phyloP scores from a whole-genome alignment of 2,329 filamentous ascomycete species.

The Trichoderma asperellum region DNA sequence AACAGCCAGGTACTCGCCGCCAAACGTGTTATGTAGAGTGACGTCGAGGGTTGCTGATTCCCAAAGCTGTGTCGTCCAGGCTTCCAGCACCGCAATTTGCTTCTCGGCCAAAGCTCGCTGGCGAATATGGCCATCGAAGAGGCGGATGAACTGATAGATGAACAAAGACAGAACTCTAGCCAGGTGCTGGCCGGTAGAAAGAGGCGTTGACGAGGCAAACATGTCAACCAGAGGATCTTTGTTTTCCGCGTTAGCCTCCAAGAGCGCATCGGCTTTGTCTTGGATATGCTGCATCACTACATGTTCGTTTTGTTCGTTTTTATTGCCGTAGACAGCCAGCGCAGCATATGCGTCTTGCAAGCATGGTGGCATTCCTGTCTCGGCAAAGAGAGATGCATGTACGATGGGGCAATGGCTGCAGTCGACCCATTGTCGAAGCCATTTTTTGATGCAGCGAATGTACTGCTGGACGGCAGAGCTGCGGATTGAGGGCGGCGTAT shows the following conservation, averaged over 20 bases:
- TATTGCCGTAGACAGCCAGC: slow-evolving; percentile 35
- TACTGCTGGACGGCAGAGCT: slow-evolving; percentile 35
- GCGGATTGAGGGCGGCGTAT: slow-evolving; percentile 11
- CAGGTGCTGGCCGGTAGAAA: slow-evolving; percentile 30
- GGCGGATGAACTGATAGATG: slow-evolving; percentile 34
- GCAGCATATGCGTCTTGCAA: slow-evolving; percentile 39
- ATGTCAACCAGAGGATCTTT: background rate
- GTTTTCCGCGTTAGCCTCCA: background rate
- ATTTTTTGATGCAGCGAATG: slow-evolving; percentile 34
- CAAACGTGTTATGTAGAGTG: slow-evolving; percentile 30
- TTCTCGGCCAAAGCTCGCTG: slow-evolving; percentile 34
- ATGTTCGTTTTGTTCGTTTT: slow-evolving; percentile 35
- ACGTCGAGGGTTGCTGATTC: slow-evolving; percentile 30
- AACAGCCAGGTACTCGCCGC: background rate
- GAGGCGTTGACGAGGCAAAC: background rate
- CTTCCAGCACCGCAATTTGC: slow-evolving; percentile 25
- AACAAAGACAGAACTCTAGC: slow-evolving; percentile 33
- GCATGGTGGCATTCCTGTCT: slow-evolving; percentile 33
- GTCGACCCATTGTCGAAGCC: slow-evolving; percentile 36
- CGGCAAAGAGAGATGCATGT: slow-evolving; percentile 36
- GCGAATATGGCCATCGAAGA: slow-evolving; percentile 36
- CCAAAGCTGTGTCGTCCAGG: slow-evolving; percentile 32
- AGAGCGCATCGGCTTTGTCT: slow-evolving; percentile 29
- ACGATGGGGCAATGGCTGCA: slow-evolving; percentile 37
- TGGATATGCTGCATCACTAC: slow-evolving; percentile 36